Conservation (phyloP, 306 rosid genomes). For the Citrullus mucosospermus region DNA sequence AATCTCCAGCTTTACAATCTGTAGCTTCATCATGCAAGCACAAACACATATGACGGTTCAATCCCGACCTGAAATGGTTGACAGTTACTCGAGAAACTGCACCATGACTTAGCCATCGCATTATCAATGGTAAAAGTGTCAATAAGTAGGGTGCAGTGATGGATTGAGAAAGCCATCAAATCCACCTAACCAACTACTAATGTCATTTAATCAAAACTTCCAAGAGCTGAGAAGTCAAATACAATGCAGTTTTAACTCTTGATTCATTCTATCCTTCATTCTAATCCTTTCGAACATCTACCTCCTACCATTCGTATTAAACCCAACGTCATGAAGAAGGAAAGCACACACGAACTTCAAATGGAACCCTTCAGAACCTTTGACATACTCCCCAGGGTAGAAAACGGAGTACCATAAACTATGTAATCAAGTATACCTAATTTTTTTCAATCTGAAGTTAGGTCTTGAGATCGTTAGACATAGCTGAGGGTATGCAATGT, state of each 20-base stretch:
- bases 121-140: background rate
- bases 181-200: background rate
- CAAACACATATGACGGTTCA: background rate
- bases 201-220: background rate
- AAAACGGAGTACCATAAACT: background rate
- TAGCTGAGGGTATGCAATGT: conserved; percentile 81
- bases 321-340: background rate
- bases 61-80: background rate
- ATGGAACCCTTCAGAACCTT: background rate
- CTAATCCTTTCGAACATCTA: background rate
- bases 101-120: background rate
- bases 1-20: background rate
- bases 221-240: background rate
- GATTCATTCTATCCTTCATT: background rate
- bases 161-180: background rate
- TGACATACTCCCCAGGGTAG: background rate
- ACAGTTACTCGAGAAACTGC: background rate
- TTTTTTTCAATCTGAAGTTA: conserved; percentile 16
- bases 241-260: background rate
- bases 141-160: background rate
- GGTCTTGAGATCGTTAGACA: conserved; percentile 79
- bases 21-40: background rate
- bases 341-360: background rate
- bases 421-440: conserved; percentile 1
- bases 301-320: background rate